These are phyloP conservation scores for Exsudoporus floridanus DNA, from an alignment of 1,284 basidiomycete genomes.

Conservation along the genomic window DNA sequence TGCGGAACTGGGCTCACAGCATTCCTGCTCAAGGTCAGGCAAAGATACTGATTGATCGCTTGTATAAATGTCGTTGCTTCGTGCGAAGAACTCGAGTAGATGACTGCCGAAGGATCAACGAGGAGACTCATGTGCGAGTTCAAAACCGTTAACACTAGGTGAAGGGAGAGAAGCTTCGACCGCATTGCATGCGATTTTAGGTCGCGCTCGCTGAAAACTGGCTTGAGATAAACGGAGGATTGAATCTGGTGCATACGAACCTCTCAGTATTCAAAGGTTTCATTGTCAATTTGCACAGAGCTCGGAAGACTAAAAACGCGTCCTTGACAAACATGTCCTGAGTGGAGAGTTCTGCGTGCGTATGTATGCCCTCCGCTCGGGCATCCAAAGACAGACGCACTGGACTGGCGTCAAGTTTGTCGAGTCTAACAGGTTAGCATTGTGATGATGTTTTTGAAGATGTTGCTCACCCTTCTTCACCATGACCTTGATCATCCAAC, in stretches of 20 bases:
- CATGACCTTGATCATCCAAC: slow-evolving; percentile 5
- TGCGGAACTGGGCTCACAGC: slow-evolving; percentile 94
- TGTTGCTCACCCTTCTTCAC: slow-evolving; percentile 27
- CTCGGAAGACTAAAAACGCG: slow-evolving; percentile 93
- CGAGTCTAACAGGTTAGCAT: slow-evolving; percentile 10
- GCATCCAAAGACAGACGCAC: slow-evolving; percentile 10
- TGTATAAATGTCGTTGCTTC: slow-evolving; percentile 89
- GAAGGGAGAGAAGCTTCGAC: slow-evolving; percentile 89
- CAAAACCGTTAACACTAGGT: slow-evolving; percentile 89
- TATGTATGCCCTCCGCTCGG: slow-evolving; percentile 16
- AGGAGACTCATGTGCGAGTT: slow-evolving; percentile 90
- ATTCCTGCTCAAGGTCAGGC: slow-evolving; percentile 90
- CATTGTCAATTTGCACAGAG: slow-evolving; percentile 97
- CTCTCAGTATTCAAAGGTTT: slow-evolving; percentile 91
- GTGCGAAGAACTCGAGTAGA: slow-evolving; percentile 83
- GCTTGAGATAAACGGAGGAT: slow-evolving; percentile 8
- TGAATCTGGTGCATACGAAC: slow-evolving; percentile 42
- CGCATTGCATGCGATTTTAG: slow-evolving; percentile 94
- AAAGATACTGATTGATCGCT: slow-evolving; percentile 93
- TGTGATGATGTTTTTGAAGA: neutral
- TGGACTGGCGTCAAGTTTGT: slow-evolving; percentile 8
- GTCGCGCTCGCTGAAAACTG: slow-evolving; percentile 75
- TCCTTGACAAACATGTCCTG: slow-evolving; percentile 92
- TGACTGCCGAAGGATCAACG: slow-evolving; percentile 80
- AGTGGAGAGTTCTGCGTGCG: slow-evolving; percentile 43